Conservation (phyloP, 495 filamentous ascomycete species). For the Penicillium robsamsonii region DNA sequence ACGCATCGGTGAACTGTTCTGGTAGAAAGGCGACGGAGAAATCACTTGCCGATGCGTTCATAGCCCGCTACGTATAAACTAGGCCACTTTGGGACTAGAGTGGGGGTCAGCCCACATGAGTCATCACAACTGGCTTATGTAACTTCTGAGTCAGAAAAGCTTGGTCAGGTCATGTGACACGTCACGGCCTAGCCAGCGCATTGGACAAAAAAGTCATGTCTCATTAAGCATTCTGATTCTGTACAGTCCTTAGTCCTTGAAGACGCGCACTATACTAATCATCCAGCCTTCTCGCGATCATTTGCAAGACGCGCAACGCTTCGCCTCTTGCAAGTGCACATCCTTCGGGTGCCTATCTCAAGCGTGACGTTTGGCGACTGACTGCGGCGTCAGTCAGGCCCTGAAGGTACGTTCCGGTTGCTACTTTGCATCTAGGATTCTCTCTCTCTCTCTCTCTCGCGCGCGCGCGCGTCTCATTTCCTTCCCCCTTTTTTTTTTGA, state of each 20-base stretch:
- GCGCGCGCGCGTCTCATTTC: not conserved
- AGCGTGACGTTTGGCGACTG: conserved; percentile 40
- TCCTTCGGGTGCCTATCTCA: conserved; percentile 27
- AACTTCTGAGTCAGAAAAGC: conserved; percentile 7
- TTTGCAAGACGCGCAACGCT: not conserved
- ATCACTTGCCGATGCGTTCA: conserved; percentile 24
- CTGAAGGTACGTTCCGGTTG: conserved; percentile 61
- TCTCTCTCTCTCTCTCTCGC: conserved; percentile 15
- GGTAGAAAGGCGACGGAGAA: conserved; percentile 26
- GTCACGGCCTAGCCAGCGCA: conserved; percentile 2
- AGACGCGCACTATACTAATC: no score
- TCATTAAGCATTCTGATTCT: not conserved
- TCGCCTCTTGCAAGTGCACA: not conserved
- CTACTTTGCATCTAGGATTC: conserved; percentile 37
- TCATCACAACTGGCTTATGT: conserved; percentile 4
- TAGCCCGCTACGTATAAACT: conserved; percentile 16
- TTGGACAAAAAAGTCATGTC: not conserved
- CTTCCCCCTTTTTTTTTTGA: conserved; percentile 38
- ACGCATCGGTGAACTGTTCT: conserved; percentile 34
- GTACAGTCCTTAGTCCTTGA: not conserved
- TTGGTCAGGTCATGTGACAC: conserved; percentile 4
- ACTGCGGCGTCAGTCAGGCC: conserved; percentile 41
- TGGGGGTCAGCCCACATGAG: conserved; percentile 21
- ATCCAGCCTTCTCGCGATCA: not conserved
- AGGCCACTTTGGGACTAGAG: conserved; percentile 25